phyloP scores from a whole-genome alignment of 2,329 filamentous ascomycete species.

The Tolypocladium ophioglossoides region DNA sequence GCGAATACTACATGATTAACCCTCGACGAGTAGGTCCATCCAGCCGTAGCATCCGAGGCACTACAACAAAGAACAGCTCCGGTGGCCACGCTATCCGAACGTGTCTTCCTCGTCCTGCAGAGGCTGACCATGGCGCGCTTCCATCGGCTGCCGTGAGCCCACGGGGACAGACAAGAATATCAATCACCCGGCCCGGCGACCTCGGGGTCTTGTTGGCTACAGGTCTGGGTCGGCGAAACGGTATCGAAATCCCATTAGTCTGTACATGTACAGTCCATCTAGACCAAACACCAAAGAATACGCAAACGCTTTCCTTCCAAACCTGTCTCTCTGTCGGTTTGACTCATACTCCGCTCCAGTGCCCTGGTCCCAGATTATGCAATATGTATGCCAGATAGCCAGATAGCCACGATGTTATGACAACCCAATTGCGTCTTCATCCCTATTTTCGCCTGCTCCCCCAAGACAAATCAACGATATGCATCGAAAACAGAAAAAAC shows the following conservation, averaged over 20 bases:
- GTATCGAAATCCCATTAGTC: background rate
- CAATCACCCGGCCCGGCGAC: too few species aligned
- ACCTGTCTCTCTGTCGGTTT: background rate
- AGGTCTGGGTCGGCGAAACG: background rate
- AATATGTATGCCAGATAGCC: background rate
- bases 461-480: background rate
- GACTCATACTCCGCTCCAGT: background rate
- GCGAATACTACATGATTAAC: background rate
- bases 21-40: background rate
- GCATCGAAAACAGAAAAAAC: background rate
- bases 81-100: too few species aligned
- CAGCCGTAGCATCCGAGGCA: background rate
- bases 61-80: too few species aligned
- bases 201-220: too few species aligned
- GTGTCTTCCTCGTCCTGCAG: too few species aligned
- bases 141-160: background rate
- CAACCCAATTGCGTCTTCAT: background rate
- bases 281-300: background rate
- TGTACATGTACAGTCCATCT: background rate
- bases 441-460: constrained; percentile 1
- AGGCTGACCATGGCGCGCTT: too few species aligned
- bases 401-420: background rate
- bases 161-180: background rate
- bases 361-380: constrained; percentile 1
- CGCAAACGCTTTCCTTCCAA: background rate